Evolutionary conservation across 192 early-diverging fungal genomes (phyloP).

Genomic region (Podila horticola): DNA sequence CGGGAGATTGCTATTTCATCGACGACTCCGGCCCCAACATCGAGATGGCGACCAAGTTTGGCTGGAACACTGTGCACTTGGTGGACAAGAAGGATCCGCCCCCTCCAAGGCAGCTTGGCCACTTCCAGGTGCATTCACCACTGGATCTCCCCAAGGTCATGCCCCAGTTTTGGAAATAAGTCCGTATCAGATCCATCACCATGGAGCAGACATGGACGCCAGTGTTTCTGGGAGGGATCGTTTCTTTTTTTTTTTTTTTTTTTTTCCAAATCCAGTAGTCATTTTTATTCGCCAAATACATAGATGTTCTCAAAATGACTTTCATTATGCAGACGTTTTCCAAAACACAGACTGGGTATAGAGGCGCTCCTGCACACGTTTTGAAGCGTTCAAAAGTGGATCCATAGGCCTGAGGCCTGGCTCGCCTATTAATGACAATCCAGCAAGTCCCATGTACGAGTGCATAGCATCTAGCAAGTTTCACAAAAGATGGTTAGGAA

Average conservation of each 20-base stretch:
- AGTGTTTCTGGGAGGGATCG: too few relatives aligned
- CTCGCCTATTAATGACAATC: conserved; percentile 66
- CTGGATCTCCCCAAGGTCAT: conserved; percentile 67
- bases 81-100: conserved; percentile 26
- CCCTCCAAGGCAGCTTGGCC: conserved; percentile 32
- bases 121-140: conserved; percentile 62
- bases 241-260: too few relatives aligned
- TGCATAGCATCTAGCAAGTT: conserved; percentile 75
- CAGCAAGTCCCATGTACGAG: conserved; percentile 86
- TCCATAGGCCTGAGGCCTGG: conserved; percentile 60
- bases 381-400: conserved; percentile 66
- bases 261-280: too few relatives aligned
- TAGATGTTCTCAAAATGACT: not conserved
- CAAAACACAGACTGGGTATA: conserved; percentile 53
- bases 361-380: conserved; percentile 43
- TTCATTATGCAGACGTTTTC: conserved; percentile 12
- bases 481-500: not conserved
- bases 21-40: conserved; percentile 68
- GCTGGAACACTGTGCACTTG: conserved; percentile 59
- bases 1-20: conserved; percentile 28
- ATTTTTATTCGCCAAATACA: not conserved
- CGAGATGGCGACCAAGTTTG: conserved; percentile 60
- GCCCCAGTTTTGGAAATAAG: conserved; percentile 65
- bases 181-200: too few relatives aligned
- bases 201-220: too few relatives aligned